A percentile compares a stretch with the other conserved stretches of the same genome.
phyloP scores from a whole-genome alignment of 2,329 filamentous ascomycete species.

The Colletotrichum sp. region DNA sequence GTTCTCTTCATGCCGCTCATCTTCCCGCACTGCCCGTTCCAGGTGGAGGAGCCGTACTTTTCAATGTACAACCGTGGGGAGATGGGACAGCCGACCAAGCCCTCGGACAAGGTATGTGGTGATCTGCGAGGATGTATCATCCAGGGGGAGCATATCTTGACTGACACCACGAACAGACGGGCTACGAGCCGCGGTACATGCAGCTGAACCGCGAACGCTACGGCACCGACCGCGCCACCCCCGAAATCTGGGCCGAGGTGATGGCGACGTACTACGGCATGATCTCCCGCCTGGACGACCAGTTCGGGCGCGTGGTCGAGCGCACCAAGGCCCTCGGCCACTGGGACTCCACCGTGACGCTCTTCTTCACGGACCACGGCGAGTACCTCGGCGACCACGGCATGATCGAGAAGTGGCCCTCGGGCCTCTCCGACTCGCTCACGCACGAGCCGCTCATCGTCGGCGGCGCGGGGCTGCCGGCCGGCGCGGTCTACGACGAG shows the following conservation, averaged over 20 bases:
- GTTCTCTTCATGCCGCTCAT: constrained; percentile 46
- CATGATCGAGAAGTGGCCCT: constrained; percentile 54
- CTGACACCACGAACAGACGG: constrained; percentile 31
- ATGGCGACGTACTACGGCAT: constrained; percentile 52
- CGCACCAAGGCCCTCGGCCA: constrained; percentile 36
- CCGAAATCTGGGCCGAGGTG: constrained; percentile 47
- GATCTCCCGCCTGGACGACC: constrained; percentile 49
- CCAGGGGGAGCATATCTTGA: not conserved
- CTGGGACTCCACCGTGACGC: constrained; percentile 44
- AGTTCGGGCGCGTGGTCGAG: constrained; percentile 45
- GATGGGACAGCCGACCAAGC: constrained; percentile 21
- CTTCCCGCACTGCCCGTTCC: constrained; percentile 52
- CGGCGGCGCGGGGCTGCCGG: constrained; percentile 43
- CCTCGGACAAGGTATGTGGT: constrained; percentile 5
- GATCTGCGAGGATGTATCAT: not conserved
- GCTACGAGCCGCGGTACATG: constrained; percentile 49
- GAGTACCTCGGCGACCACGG: constrained; percentile 53
- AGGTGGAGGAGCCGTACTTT: constrained; percentile 53
- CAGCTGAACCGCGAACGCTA: constrained; percentile 40
- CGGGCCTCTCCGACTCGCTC: constrained; percentile 44
- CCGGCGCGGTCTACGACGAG: constrained; percentile 32
- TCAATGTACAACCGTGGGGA: constrained; percentile 45
- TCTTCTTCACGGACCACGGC: constrained; percentile 51
- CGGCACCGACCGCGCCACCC: constrained; percentile 41
- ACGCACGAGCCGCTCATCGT: constrained; percentile 49